These are phyloP conservation scores for Chlorokybus atmophyticus DNA, from an alignment of 139 green algal genomes.

Conservation along the genomic window DNA sequence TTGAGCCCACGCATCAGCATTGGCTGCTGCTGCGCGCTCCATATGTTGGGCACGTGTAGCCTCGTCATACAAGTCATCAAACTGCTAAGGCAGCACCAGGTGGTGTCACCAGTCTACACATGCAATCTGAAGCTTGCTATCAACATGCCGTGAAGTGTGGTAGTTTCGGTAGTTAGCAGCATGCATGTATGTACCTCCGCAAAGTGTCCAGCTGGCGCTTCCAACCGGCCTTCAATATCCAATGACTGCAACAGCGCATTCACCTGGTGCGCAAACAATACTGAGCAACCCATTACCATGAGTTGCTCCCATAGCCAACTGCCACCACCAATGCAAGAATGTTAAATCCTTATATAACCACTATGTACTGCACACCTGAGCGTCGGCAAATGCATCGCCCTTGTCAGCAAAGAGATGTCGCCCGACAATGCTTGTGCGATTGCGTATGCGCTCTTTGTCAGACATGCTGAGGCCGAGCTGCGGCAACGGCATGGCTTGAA, in stretches of 20 bases:
- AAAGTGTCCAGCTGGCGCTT: not conserved
- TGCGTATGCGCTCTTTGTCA: constrained; percentile 20
- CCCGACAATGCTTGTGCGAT: constrained; percentile 23
- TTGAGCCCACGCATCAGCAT: not conserved
- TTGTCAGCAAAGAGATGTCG: constrained; percentile 27
- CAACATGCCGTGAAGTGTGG: constrained; percentile 26
- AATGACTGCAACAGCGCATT: constrained; percentile 22
- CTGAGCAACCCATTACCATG: not conserved
- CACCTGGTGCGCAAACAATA: constrained; percentile 11
- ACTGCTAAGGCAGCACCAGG: not conserved
- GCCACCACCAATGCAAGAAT: no score
- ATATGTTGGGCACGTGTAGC: not conserved
- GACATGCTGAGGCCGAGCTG: not conserved
- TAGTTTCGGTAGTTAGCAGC: constrained; percentile 21
- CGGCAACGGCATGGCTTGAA: no score
- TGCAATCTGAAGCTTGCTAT: not conserved
- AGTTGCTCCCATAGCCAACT: no score
- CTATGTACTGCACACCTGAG: no score
- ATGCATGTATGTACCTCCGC: not conserved
- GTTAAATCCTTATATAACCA: no score
- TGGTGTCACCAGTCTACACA: not conserved
- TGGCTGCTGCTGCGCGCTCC: not conserved
- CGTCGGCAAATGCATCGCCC: constrained; percentile 16
- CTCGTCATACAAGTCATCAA: constrained; percentile 4
- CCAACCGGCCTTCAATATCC: constrained; percentile 11